Base-by-base conservation (phyloP, 805 yeast genomes). In the Huiozyma sinensis region DNA sequence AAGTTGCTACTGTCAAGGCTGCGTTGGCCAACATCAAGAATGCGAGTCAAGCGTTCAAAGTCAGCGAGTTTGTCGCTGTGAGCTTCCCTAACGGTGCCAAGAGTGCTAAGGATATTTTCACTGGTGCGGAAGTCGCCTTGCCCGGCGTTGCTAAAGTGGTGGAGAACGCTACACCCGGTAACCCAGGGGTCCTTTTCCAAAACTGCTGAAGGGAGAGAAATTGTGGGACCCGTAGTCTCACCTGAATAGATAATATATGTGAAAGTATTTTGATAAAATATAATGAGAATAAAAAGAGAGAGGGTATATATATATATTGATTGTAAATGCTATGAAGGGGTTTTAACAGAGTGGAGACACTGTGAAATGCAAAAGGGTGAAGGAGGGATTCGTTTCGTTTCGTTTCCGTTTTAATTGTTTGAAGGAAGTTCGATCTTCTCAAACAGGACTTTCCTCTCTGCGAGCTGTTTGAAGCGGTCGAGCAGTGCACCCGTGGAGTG, bases 151-250 rank as follows among this genome's bases (percentile, higher is more conserved):
- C 81, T 40, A 88, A 84, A 71, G 75, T 79, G 36, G 71, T 84
- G 47, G 95, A 85, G 51, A 73, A 73, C 49, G 89, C 97, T 28
- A 81, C 84, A 51, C 98, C 98, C 40, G 97, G 97, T 48, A 75
- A 76, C 53, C 97, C 98, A 34, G 97, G 95, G 57, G 78, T 90
- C 57, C 65, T 79, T 50, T 72, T 90, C 50, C 76, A 69, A 53
- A 89, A 89, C 65, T 58, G 81, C 39, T 73, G 68, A 52, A 41
- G 24, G 12, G 39, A 28, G 28, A 32, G 27, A 13, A 33, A 28
- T 12, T 32, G 34, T 10, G 34, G 24, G 24, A 4, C 24, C 24
- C 2, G 24, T 6, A 33, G 28, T 33, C 27, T 28, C 11, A 40
- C 33, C 32, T 29, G 52, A 40, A 28, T 12, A 40, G 28, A 31